Percentiles rank a stretch among this genome's conserved stretches.
These are phyloP conservation scores for Protostelium mycophagum DNA, from an alignment of 78 protist species.

Conservation along the genomic window DNA sequence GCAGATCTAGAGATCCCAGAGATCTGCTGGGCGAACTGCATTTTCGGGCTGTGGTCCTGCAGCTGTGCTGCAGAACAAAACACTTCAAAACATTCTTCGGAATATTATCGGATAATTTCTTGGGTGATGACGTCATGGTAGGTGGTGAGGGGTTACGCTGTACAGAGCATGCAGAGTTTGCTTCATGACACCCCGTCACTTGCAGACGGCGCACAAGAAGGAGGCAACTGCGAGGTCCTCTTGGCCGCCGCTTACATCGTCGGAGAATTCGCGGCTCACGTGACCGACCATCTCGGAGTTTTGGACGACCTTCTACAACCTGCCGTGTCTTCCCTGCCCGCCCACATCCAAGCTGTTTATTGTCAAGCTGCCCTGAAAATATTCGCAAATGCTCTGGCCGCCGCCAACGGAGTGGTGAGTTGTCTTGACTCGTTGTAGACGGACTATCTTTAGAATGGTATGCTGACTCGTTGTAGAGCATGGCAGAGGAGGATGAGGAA, in stretches of 20 bases:
- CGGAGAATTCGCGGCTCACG: slow-evolving; percentile 75
- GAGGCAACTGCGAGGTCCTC: slow-evolving; percentile 63
- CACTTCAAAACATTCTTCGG: too few relatives aligned
- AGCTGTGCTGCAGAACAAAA: too few relatives aligned
- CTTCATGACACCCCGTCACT: slow-evolving; percentile 45
- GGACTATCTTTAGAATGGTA: not conserved
- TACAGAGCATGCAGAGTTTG: not conserved
- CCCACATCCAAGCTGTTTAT: slow-evolving; percentile 72
- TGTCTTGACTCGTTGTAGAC: not conserved
- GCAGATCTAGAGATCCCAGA: too few relatives aligned
- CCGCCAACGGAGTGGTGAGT: slow-evolving; percentile 11
- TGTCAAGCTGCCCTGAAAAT: slow-evolving; percentile 74
- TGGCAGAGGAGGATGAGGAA: not conserved
- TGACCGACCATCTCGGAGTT: slow-evolving; percentile 16
- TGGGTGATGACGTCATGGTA: slow-evolving; percentile 27
- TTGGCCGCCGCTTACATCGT: slow-evolving; percentile 86
- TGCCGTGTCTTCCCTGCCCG: slow-evolving; percentile 65
- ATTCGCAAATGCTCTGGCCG: slow-evolving; percentile 55
- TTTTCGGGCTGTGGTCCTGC: too few relatives aligned
- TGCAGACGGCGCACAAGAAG: slow-evolving; percentile 34
- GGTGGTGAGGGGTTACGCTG: slow-evolving; percentile 25
- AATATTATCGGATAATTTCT: too few relatives aligned
- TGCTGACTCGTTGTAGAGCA: not conserved
- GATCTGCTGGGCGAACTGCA: too few relatives aligned
- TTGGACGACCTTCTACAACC: slow-evolving; percentile 62